These are phyloP conservation scores for Skeletonema grethae DNA, from an alignment of 108 stramenopile species.

Conservation along the genomic window DNA sequence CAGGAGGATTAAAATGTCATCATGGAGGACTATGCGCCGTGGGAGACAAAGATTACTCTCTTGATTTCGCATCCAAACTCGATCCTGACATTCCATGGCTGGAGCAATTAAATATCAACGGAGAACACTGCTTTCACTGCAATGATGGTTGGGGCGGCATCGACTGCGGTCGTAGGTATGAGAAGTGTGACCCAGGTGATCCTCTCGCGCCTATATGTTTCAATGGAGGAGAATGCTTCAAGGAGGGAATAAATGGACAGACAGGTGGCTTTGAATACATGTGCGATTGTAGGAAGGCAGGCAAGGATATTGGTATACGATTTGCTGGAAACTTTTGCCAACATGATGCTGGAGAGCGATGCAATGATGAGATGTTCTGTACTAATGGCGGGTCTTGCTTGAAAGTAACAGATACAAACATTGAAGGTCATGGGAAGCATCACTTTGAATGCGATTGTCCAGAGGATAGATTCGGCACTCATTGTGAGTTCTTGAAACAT, in stretches of 20 bases:
- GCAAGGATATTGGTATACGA: conserved; percentile 1
- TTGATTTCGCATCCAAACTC: not conserved
- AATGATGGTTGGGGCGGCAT: conserved; percentile 40
- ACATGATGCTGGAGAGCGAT: conserved; percentile 27
- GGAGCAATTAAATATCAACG: conserved; percentile 35
- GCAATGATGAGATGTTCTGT: conserved; percentile 46
- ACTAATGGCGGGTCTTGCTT: conserved; percentile 41
- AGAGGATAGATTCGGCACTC: conserved; percentile 20
- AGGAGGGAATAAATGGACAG: conserved; percentile 11
- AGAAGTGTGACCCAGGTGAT: conserved; percentile 25
- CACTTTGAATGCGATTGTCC: conserved; percentile 35
- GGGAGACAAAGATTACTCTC: conserved; percentile 27
- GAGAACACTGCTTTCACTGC: conserved; percentile 41
- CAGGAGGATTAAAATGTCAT: conserved; percentile 30
- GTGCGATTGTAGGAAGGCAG: conserved; percentile 36
- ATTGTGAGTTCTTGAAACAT: conserved; percentile 32
- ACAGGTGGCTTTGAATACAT: conserved; percentile 27
- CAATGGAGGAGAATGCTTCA: conserved; percentile 31
- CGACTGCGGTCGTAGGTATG: conserved; percentile 31
- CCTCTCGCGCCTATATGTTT: conserved; percentile 33
- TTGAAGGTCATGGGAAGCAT: not conserved
- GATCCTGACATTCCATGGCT: conserved; percentile 33
- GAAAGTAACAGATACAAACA: not conserved
- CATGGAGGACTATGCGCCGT: conserved; percentile 40
- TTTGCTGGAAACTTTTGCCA: conserved; percentile 47